phyloP scores from a whole-genome alignment of 345 rosid species.

The Psidium guajava region DNA sequence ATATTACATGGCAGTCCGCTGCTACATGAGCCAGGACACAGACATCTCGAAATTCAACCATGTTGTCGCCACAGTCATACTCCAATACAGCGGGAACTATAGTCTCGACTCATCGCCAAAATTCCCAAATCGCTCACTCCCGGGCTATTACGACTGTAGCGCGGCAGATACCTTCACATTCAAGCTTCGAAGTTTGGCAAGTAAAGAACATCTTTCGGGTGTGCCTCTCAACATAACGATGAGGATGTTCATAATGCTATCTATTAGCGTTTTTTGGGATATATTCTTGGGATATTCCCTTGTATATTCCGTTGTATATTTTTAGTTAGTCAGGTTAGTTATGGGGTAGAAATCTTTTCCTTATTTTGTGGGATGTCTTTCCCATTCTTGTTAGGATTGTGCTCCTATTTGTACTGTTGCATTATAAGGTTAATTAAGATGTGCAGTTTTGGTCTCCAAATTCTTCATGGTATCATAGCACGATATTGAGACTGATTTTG shows the following conservation, averaged over 20 bases:
- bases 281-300: too few species aligned
- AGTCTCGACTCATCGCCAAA: background rate
- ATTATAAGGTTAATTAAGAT: too few species aligned
- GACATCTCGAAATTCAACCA: background rate
- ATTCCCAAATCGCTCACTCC: background rate
- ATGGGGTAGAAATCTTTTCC: too few species aligned
- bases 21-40: background rate
- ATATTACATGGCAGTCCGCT: constrained; percentile 21
- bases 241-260: constrained; percentile 3
- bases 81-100: constrained; percentile 14
- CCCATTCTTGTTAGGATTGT: too few species aligned
- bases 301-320: too few species aligned
- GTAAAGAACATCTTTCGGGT: constrained; percentile 3
- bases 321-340: too few species aligned
- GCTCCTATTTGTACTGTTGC: too few species aligned
- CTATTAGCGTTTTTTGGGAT: too few species aligned
- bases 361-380: too few species aligned
- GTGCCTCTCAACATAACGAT: constrained; percentile 17
- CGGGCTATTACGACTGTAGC: background rate
- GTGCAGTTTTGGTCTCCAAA: too few species aligned
- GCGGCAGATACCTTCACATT: background rate
- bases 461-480: too few species aligned
- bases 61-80: constrained; percentile 26
- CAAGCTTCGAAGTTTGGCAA: constrained; percentile 7
- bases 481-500: too few species aligned